Evolutionary conservation across 306 rosid genomes (phyloP).

Genomic region (Rubus idaeus): DNA sequence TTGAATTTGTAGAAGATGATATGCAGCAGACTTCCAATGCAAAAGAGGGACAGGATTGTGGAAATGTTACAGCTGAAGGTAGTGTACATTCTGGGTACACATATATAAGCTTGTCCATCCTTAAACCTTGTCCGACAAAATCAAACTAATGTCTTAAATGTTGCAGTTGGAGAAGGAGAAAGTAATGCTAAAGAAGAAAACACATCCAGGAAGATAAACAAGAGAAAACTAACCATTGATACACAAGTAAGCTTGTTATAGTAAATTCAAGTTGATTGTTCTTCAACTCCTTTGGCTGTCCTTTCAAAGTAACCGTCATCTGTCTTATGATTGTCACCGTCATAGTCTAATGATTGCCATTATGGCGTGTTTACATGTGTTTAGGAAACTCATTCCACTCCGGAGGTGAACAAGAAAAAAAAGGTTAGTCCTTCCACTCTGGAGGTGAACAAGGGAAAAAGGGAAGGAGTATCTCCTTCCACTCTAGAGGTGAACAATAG

Average conservation of each 20-base stretch:
- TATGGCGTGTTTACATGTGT: no score
- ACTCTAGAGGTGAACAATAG: neutral
- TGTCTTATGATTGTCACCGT: neutral
- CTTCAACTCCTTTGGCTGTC: neutral
- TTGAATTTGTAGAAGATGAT: constrained; percentile 15
- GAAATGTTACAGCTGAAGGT: constrained; percentile 14
- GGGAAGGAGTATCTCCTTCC: neutral
- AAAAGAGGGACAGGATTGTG: neutral
- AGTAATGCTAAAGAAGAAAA: constrained; percentile 17
- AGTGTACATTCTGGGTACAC: neutral
- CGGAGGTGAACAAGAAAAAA: neutral
- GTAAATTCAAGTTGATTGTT: neutral
- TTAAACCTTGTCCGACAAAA: neutral
- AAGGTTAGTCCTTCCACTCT: neutral
- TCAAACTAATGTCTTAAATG: neutral
- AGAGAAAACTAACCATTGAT: constrained; percentile 18
- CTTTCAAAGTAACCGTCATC: neutral
- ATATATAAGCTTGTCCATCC: neutral
- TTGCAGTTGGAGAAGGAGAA: constrained; percentile 19
- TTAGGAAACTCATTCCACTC: constrained; percentile 25
- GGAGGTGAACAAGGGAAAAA: neutral
- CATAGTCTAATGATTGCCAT: neutral
- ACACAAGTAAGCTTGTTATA: constrained; percentile 30
- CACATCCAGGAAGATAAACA: constrained; percentile 11
- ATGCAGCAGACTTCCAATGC: neutral